Evolutionary conservation across 192 early-diverging fungal species (phyloP).

Genomic region (Dispira parvispora): DNA sequence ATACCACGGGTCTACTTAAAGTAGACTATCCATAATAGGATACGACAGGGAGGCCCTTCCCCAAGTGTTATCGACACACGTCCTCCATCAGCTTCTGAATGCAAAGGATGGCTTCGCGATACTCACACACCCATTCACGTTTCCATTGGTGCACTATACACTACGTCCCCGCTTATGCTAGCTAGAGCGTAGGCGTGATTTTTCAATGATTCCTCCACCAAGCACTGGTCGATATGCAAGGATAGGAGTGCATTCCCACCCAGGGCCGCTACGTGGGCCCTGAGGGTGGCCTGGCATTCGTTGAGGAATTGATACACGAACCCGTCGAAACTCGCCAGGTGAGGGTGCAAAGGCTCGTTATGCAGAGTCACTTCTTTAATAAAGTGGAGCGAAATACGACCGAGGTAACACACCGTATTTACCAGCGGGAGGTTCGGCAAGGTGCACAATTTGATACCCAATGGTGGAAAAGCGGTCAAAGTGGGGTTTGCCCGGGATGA

Average conservation of each 20-base stretch:
- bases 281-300: constrained; percentile 43
- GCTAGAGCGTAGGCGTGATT: constrained; percentile 56
- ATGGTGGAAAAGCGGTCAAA: constrained; percentile 15
- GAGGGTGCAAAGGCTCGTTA: constrained; percentile 18
- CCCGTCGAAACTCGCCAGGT: constrained; percentile 47
- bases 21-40: no score
- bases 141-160: constrained; percentile 9
- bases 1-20: no score
- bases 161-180: constrained; percentile 44
- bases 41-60: no score
- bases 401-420: constrained; percentile 35
- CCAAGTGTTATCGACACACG: no score
- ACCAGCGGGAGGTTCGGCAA: constrained; percentile 42
- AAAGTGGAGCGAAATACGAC: constrained; percentile 63
- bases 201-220: constrained; percentile 46
- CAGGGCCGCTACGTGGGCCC: constrained; percentile 47
- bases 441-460: constrained; percentile 45
- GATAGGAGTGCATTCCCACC: constrained; percentile 61
- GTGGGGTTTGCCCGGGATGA: constrained; percentile 11
- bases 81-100: no score
- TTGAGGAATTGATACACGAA: constrained; percentile 50
- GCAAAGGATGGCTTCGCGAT: no score
- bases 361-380: constrained; percentile 43
- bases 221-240: constrained; percentile 41
- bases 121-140: no score